Evolutionary conservation across 768 basidiomycete genomes (phyloP).

Genomic region (Mycena vulgaris): DNA sequence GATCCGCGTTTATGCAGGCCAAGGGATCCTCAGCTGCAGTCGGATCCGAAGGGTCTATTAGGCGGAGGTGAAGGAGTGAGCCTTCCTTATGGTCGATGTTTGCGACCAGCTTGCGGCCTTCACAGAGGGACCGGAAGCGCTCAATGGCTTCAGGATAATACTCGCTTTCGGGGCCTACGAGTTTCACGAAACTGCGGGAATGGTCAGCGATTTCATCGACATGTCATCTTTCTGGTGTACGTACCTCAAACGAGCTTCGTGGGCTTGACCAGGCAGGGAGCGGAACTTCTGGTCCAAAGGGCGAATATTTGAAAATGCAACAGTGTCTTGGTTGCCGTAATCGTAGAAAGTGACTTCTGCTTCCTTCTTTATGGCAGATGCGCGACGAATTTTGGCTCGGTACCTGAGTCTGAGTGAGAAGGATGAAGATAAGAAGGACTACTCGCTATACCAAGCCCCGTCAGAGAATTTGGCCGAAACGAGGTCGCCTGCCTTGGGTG

Average conservation of each 20-base stretch:
- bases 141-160: conserved; percentile 90
- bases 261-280: conserved; percentile 91
- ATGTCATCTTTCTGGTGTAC: conserved; percentile 7
- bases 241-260: conserved; percentile 92
- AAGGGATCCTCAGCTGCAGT: conserved; percentile 75
- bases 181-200: conserved; percentile 82
- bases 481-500: conserved; percentile 88
- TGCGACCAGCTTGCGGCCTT: conserved; percentile 97
- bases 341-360: conserved; percentile 96
- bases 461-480: conserved; percentile 97
- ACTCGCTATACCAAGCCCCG: conserved; percentile 94
- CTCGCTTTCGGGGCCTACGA: conserved; percentile 86
- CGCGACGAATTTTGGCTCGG: conserved; percentile 90
- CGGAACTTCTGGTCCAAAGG: conserved; percentile 94
- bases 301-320: conserved; percentile 87
- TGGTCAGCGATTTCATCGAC: not conserved
- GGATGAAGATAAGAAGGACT: too few species aligned
- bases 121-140: conserved; percentile 87
- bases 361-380: conserved; percentile 92
- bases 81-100: conserved; percentile 93
- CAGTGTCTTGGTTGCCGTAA: conserved; percentile 94
- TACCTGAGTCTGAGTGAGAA: too few species aligned
- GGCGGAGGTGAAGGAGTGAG: conserved; percentile 83
- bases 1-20: conserved; percentile 89
- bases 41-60: conserved; percentile 91